Base-by-base conservation (phyloP, 1,284 basidiomycete species). In the Porogramme epimiltina region DNA sequence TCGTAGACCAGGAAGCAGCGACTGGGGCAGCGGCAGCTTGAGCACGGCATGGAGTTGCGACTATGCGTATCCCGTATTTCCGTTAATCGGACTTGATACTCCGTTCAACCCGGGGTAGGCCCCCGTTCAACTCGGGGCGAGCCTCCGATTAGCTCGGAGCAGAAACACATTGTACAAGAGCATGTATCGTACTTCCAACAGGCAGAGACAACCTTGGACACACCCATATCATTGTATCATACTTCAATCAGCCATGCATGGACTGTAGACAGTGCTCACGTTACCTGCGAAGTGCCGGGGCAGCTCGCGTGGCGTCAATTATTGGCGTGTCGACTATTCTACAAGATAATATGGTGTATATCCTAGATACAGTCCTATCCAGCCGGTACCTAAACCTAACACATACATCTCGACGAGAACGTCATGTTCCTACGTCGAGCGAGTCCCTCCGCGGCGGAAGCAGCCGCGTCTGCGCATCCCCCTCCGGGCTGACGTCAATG, bases 351-450 rank as follows among this genome's bases (percentile, higher is more conserved):
- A 50, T 56, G 52, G 52, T 45, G 47, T 45, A 46, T 53, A 53
- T 45, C 51, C 46, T 46, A 49, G 41, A 54, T 58, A 51, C 45
- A 47, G 23, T 43, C 23, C 53, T 53, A 55, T 58, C 56, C 53
- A 58, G 55, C 53, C 55, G 53, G 53, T 36, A 36, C 19, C 8
- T 39, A 24, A 25, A 11, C n/a, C n/a, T n/a, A 28, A 23, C 16
- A 19, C 19, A 34, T 18, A n/a, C n/a, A n/a, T n/a, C n/a, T n/a
- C 18, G 18, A 41, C 28, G 26, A 24, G 18, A 15, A 24, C 34
- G 40, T 55, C 47, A 61, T 46, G 61, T 56, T 45, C 54, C 57
- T 16, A 51, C 52, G 24, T 50, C 54, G 10, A 44, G 37, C n/a
- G n/a, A n/a, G n/a, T n/a, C n/a, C 4, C 55, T 59, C 5, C 45